Base-by-base conservation (phyloP, 352 stramenopile genomes). In the Plasmopara viticola region DNA sequence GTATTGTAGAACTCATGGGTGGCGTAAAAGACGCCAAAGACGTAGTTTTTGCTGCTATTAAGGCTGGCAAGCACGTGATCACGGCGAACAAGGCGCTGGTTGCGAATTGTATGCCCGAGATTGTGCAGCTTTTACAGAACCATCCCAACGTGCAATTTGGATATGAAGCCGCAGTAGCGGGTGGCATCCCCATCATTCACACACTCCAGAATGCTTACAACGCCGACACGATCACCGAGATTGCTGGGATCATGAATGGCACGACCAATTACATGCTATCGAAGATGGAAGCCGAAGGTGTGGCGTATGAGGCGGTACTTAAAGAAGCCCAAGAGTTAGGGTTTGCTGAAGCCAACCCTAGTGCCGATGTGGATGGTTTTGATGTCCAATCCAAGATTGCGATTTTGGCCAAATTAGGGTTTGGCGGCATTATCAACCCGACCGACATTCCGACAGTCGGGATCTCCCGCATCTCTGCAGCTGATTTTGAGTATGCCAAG, bases 221-320 rank as follows among this genome's bases (percentile, higher is more conserved):
- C 30, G 90, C 88, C 43, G 94, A 98, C 72, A 72, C 77, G 33
- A 96, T 98, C 68, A 87, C 84, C 10, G 83, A 95, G 56, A 84
- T 98, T 53, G 87, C 86, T 34, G 95, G 95, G 18, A 98, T 98
- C 66, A 95, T 97, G 78, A 98, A 98, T 70, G 95, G 95, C 42
- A 98, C 94, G 7, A 98, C 95, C 46, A 98, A 98, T 74, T 98
- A 97, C 76, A 98, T 98, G 87, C 66, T 98, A 39, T 96, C 86
- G 44, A 98, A 98, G 77, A 98, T 98, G 94, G 90, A 98, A 66
- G 68, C 82, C 14, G 87, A 95, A 59, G 88, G 88, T 30, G 82
- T 87, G 12, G 90, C 92, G 28, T 98, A 98, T 58, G 87, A 90
- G 53, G 78, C 65, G 0, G 95, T 97, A 30, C 74, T 98, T 2